Base-by-base conservation (phyloP, 192 early-diverging fungal genomes). In the Umbelopsis ramanniana region DNA sequence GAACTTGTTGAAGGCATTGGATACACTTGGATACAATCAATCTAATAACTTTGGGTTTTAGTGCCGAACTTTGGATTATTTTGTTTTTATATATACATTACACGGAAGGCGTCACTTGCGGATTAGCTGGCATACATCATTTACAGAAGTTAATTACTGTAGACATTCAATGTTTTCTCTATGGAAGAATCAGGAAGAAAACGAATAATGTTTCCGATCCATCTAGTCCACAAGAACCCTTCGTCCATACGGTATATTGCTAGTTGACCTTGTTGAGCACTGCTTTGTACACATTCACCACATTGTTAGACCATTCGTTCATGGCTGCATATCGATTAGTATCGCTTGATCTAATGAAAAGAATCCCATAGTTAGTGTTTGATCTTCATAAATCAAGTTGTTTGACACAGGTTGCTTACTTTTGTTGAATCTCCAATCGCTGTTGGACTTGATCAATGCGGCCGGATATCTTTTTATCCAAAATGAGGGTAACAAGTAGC, bases 401-500 rank as follows among this genome's bases (percentile, higher is more conserved):
- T 52, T 40, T 71, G 33, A 2, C 29, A 46, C 21, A 14, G 33
- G 4, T 52, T 55, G 11, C 88, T 24, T 87, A 93, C 93, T 87
- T 84, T 73, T 84, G 78, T 68, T 92, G 82, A 6, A 95, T 75
- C 69, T 92, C 92, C 35, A 95, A 76, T 23, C 91, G 84, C 53
- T 89, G 85, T 71, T 94, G 90, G 24, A 97, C 89, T 84, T 99
- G 97, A 82, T 99, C 95, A 68, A 99, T 96, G 72, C 82, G 80
- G 6, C 91, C 97, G 21, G 83, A 78, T 60, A 97, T 87, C 47
- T 94, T 94, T 71, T 89, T 88, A 82, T 99, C 95, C 71, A 97
- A 79, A 46, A 99, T 96, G 47, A 99, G 83, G 24, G 83, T 83
- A 6, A 97, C 89, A 33, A 99, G 85, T 23, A 99, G 82, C 26